Conservation (phyloP, 2,329 filamentous ascomycete species). For the Fusarium nelsonii region DNA sequence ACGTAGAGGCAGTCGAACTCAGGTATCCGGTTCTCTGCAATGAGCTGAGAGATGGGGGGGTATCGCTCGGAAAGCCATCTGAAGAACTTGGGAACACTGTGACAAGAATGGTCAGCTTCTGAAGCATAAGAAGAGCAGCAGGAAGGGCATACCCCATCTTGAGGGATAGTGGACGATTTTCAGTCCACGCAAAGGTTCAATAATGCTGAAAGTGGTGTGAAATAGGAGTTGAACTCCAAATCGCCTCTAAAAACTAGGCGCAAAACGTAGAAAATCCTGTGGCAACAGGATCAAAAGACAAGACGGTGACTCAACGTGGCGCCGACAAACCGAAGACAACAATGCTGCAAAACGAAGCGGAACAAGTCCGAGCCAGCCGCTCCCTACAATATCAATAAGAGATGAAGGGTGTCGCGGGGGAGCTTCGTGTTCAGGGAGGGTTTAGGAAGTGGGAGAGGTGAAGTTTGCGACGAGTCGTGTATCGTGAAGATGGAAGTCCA, state of each 20-base stretch:
- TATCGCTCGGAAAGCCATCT: conserved; percentile 99
- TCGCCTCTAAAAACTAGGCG: conserved; percentile 29
- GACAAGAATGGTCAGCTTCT: conserved; percentile 33
- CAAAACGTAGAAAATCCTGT: conserved; percentile 42
- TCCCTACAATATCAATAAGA: conserved; percentile 18
- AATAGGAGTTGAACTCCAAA: conserved; percentile 21
- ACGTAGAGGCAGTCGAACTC: conserved; percentile 98
- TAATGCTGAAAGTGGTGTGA: conserved; percentile 10
- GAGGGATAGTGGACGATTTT: conserved; percentile 37
- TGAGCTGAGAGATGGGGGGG: conserved; percentile 97
- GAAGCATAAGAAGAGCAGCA: background rate
- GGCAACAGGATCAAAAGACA: conserved; percentile 35
- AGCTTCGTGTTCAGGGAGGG: conserved; percentile 13
- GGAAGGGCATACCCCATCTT: conserved; percentile 50
- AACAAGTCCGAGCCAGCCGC: conserved; percentile 1
- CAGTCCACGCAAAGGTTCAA: conserved; percentile 39
- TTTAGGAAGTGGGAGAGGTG: conserved; percentile 13
- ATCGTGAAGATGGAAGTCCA: conserved; percentile 42
- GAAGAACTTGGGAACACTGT: conserved; percentile 87
- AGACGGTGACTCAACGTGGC: conserved; percentile 30
- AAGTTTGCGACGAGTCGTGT: conserved; percentile 38
- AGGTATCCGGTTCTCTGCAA: conserved; percentile 97
- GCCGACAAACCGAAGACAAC: conserved; percentile 15
- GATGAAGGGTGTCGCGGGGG: conserved; percentile 14
- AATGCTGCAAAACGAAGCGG: conserved; percentile 14